These are phyloP conservation scores for Seminavis robusta DNA, from an alignment of 108 stramenopile genomes.

Conservation along the genomic window DNA sequence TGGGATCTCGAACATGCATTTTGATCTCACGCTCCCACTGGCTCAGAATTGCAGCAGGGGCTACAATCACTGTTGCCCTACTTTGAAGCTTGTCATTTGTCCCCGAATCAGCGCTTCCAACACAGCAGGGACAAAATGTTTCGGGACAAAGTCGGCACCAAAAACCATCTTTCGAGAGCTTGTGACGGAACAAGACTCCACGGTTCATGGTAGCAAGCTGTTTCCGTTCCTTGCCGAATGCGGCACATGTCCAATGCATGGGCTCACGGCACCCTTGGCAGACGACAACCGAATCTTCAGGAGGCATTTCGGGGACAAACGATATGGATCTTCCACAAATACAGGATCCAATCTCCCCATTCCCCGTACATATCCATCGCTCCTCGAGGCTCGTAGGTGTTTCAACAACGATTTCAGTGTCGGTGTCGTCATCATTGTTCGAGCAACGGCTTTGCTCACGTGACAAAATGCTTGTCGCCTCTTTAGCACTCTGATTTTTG, in stretches of 20 bases:
- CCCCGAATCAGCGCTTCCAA: slow-evolving; percentile 3
- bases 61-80: slow-evolving; percentile 67
- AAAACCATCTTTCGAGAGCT: neutral
- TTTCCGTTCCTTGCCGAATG: slow-evolving; percentile 10
- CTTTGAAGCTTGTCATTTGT: slow-evolving; percentile 27
- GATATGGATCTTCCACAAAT: slow-evolving; percentile 28
- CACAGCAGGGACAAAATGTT: slow-evolving; percentile 35
- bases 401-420: too few species aligned
- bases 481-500: too few species aligned
- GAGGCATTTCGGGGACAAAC: neutral
- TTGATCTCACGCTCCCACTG: slow-evolving; percentile 73
- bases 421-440: too few species aligned
- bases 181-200: neutral
- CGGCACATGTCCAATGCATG: slow-evolving; percentile 36
- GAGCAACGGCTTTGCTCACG: too few species aligned
- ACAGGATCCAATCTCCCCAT: slow-evolving; percentile 24
- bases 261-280: slow-evolving; percentile 29
- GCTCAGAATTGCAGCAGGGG: slow-evolving; percentile 55
- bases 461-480: too few species aligned
- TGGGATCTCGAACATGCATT: slow-evolving; percentile 29
- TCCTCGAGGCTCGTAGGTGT: too few species aligned
- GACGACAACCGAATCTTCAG: slow-evolving; percentile 9
- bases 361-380: slow-evolving; percentile 15
- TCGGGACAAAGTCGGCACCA: slow-evolving; percentile 6
- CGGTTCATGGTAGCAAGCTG: slow-evolving; percentile 3